Evolutionary conservation across 164 flowering plant genomes (phyloP).

Genomic region (Magnolia changhungtana): DNA sequence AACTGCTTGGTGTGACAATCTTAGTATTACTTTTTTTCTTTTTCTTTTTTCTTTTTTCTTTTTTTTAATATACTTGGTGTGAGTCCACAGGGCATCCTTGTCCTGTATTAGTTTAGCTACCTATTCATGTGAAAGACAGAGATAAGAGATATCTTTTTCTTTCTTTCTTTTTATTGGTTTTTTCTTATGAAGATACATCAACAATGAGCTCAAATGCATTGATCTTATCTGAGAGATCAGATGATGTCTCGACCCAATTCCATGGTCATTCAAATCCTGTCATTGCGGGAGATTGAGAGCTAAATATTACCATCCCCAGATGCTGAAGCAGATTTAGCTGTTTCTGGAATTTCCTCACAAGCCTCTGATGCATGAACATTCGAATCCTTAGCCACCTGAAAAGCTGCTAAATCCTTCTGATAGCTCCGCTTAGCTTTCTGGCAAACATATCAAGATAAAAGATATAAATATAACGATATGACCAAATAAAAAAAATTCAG

Average conservation of each 20-base stretch:
- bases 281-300: background rate
- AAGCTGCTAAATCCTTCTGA: slow-evolving; percentile 75
- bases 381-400: slow-evolving; percentile 52
- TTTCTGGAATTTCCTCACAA: slow-evolving; percentile 33
- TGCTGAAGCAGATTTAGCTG: slow-evolving; percentile 19
- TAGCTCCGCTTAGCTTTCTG: slow-evolving; percentile 95
- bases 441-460: slow-evolving; percentile 4
- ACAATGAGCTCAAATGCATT: background rate
- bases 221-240: background rate
- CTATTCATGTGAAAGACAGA: too few species aligned
- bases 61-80: too few species aligned
- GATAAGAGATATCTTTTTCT: too few species aligned
- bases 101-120: too few species aligned
- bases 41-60: too few species aligned
- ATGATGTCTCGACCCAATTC: background rate
- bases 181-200: background rate
- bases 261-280: background rate
- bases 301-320: slow-evolving; percentile 22
- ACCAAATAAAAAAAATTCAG: background rate
- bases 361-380: slow-evolving; percentile 37
- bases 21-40: too few species aligned
- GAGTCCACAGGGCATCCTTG: background rate
- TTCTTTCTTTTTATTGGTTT: background rate
- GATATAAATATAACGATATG: slow-evolving; percentile 2
- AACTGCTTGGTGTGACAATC: too few species aligned